Evolutionary conservation across 2,329 filamentous ascomycete genomes (phyloP), one percentile per base, ranked within the genome.

Genomic region (Zasmidium angulare): DNA sequence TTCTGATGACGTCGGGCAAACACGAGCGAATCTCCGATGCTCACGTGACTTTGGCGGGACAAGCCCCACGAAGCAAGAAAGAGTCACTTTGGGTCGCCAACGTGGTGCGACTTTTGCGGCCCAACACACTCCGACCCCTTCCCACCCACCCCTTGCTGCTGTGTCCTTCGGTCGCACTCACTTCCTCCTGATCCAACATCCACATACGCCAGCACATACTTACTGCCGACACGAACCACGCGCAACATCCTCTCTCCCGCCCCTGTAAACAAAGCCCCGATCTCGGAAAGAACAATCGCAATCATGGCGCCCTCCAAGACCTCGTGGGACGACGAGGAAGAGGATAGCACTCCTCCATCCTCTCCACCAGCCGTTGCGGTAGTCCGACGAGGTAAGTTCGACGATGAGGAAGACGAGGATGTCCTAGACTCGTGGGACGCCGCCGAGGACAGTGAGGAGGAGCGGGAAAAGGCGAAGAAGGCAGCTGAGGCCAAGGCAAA

Each of bases 381-480:
- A 22, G 61, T 62, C 23, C 75, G 78, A 56, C 80, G 84, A 65
- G 78, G 84, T 75, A 91, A 95, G 80, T 96, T 96, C 72, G 92
- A 95, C 69, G 93, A 98, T 69, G 93, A 98, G 75, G 93, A 96
- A 56, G 87, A 93, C 31, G 87, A 89, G 66, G 66, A 96, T 89
- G 91, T 98, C 58, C 85, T 97, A 72, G 95, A 99, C 61, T 93
- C 91, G 31, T 99, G 95, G 95, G 93, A 98, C 72, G 93, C 91
- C 59, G 93, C 90, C 68, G 95, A 98, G 73, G 95, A 99, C 79
- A 96, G 92, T 63, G 95, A 99, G 71, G 93, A 88, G 69, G 95
- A 99, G 81, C 90, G 92, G 71, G 93, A 97, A 78, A 99, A 98
- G 82, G 90, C 86, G 24, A 90, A 89, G 78, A 95, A 93, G 80